These are phyloP conservation scores for Amauroascus niger DNA, from an alignment of 2,329 filamentous ascomycete species.

Conservation along the genomic window DNA sequence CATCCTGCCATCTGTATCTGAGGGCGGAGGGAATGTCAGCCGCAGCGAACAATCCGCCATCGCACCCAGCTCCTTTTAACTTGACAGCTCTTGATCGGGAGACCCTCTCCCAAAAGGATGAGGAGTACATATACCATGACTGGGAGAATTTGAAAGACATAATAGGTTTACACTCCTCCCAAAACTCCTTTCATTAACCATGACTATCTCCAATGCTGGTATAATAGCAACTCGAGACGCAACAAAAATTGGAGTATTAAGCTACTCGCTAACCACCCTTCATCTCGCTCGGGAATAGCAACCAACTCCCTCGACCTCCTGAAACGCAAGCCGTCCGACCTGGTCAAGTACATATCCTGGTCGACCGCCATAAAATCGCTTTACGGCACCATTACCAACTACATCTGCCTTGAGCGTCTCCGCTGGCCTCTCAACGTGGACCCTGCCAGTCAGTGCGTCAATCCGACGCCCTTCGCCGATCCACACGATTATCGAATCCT, in stretches of 20 bases:
- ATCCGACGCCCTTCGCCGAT: constrained; percentile 46
- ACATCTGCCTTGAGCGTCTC: constrained; percentile 47
- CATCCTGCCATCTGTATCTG: not conserved
- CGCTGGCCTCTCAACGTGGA: constrained; percentile 38
- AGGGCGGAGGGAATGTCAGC: constrained; percentile 3
- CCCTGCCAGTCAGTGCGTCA: constrained; percentile 24
- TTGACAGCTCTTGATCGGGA: constrained; percentile 43
- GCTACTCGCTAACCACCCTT: constrained; percentile 7
- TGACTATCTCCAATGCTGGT: too few relatives aligned
- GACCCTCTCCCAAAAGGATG: constrained; percentile 43
- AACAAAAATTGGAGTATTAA: not conserved
- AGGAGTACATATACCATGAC: constrained; percentile 43
- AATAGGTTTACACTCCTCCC: constrained; percentile 37
- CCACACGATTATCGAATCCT: constrained; percentile 47
- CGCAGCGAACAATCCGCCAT: not conserved
- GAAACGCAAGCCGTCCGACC: constrained; percentile 50
- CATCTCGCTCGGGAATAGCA: constrained; percentile 22
- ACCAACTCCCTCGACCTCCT: constrained; percentile 47
- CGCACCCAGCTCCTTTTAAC: constrained; percentile 31
- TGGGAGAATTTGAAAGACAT: constrained; percentile 46
- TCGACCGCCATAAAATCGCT: constrained; percentile 44
- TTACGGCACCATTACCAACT: constrained; percentile 49
- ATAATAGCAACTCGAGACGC: too few relatives aligned
- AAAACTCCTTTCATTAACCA: not conserved
- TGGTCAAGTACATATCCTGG: constrained; percentile 53